Percentiles rank a stretch among this genome's conserved stretches.
Evolutionary conservation across 106 monocot species (phyloP).

Genomic region (Triglochin maritima): DNA sequence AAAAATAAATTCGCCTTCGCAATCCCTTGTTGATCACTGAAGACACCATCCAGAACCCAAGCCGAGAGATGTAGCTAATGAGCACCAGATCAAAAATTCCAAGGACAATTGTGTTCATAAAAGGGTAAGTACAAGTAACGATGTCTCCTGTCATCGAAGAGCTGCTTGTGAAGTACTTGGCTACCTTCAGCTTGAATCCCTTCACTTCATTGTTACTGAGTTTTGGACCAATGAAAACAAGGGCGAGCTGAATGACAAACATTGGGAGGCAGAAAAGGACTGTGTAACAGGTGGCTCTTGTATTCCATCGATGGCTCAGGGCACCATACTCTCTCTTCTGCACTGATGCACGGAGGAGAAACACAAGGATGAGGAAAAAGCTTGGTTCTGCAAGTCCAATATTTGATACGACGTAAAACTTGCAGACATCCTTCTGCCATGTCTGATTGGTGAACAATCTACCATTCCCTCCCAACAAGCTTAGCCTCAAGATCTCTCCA

Average conservation of each 20-base stretch:
- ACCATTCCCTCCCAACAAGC: conserved; percentile 8
- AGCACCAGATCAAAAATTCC: conserved; percentile 13
- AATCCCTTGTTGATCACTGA: conserved; percentile 22
- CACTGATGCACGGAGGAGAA: conserved; percentile 49
- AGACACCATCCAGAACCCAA: conserved; percentile 12
- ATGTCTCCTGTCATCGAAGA: conserved; percentile 8
- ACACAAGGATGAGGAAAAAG: conserved; percentile 27
- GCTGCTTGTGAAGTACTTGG: conserved; percentile 37
- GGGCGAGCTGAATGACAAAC: conserved; percentile 12
- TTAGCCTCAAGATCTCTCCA: conserved; percentile 22
- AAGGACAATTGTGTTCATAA: conserved; percentile 38
- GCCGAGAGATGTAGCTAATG: conserved; percentile 11
- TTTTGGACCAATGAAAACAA: conserved; percentile 15
- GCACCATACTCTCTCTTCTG: conserved; percentile 22
- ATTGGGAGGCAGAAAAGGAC: conserved; percentile 16
- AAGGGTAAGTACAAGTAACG: conserved; percentile 63
- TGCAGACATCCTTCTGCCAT: conserved; percentile 20
- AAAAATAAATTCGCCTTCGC: conserved; percentile 8
- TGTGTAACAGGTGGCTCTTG: conserved; percentile 5
- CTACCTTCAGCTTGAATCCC: conserved; percentile 13
- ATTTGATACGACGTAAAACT: conserved; percentile 20
- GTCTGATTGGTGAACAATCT: conserved; percentile 1
- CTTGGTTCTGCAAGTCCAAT: conserved; percentile 22
- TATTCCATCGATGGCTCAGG: conserved; percentile 22
- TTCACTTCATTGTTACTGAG: conserved; percentile 2